phyloP scores from a whole-genome alignment of 2,329 filamentous ascomycete genomes.

The Emericellopsis cladophorae region DNA sequence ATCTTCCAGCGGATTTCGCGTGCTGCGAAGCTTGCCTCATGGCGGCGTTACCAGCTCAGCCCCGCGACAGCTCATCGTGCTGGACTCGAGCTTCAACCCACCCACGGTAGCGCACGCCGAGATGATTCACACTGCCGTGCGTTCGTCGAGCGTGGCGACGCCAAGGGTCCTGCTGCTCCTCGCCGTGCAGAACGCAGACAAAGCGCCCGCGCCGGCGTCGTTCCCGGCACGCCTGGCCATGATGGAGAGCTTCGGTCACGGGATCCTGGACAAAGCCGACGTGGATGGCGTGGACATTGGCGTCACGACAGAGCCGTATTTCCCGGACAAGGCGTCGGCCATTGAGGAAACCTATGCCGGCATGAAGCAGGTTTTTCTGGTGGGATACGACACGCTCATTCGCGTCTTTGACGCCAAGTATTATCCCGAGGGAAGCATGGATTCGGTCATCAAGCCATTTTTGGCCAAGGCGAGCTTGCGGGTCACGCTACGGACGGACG shows the following conservation, averaged over 20 bases:
- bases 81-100: conserved; percentile 59
- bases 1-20: not conserved
- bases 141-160: conserved; percentile 2
- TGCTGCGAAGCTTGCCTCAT: not conserved
- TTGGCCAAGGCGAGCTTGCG: conserved; percentile 48
- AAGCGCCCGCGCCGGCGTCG: conserved; percentile 51
- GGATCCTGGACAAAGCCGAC: conserved; percentile 22
- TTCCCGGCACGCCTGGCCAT: conserved; percentile 57
- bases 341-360: conserved; percentile 26
- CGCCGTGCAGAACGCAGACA: conserved; percentile 53
- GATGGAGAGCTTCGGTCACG: conserved; percentile 57
- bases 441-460: conserved; percentile 46
- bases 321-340: conserved; percentile 55
- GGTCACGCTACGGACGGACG: conserved; percentile 50
- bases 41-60: not conserved
- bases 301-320: conserved; percentile 61
- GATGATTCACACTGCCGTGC: conserved; percentile 39
- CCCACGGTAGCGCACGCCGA: conserved; percentile 48
- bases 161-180: conserved; percentile 40
- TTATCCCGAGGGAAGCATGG: conserved; percentile 34
- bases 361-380: conserved; percentile 50
- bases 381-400: conserved; percentile 65
- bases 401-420: conserved; percentile 64
- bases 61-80: conserved; percentile 31
- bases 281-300: conserved; percentile 45